A percentile compares a stretch with the other conserved stretches of the same genome.
Evolutionary conservation across 345 rosid genomes (phyloP).

Genomic region (Boechera divaricarpa): DNA sequence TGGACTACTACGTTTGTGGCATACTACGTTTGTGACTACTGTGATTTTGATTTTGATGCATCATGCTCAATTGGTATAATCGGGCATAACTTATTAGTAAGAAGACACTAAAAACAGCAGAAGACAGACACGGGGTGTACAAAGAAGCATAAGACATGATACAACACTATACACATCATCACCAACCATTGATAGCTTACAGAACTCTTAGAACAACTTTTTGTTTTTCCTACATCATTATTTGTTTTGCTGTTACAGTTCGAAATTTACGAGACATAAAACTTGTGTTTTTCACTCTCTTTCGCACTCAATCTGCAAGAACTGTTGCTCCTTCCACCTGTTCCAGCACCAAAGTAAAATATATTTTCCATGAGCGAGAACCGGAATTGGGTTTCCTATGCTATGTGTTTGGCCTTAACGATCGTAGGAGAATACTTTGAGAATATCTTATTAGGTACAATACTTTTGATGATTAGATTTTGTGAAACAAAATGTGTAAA

Average conservation of each 20-base stretch:
- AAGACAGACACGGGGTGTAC: conserved; percentile 35
- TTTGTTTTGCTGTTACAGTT: conserved; percentile 7
- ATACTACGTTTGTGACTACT: too few relatives aligned
- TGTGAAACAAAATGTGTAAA: too few relatives aligned
- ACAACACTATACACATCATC: conserved; percentile 16
- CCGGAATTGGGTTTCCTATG: too few relatives aligned
- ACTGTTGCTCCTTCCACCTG: conserved; percentile 94
- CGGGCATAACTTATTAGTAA: conserved; percentile 30
- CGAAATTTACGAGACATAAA: conserved; percentile 13
- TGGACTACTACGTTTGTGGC: too few relatives aligned
- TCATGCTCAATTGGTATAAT: too few relatives aligned
- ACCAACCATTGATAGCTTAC: conserved; percentile 29
- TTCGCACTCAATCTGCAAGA: conserved; percentile 63
- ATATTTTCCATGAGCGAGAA: too few relatives aligned
- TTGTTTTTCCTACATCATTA: conserved; percentile 28
- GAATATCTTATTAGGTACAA: too few relatives aligned
- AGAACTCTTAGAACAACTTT: conserved; percentile 27
- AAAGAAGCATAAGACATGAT: conserved; percentile 25
- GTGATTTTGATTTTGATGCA: too few relatives aligned
- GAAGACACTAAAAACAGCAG: conserved; percentile 26
- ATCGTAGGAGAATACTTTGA: too few relatives aligned
- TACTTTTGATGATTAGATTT: too few relatives aligned
- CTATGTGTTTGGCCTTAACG: too few relatives aligned
- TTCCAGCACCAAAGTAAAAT: conserved; percentile 34
- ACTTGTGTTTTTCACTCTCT: background rate